Evolutionary conservation across 768 basidiomycete species (phyloP).

Genomic region (Calvatia gigantea): DNA sequence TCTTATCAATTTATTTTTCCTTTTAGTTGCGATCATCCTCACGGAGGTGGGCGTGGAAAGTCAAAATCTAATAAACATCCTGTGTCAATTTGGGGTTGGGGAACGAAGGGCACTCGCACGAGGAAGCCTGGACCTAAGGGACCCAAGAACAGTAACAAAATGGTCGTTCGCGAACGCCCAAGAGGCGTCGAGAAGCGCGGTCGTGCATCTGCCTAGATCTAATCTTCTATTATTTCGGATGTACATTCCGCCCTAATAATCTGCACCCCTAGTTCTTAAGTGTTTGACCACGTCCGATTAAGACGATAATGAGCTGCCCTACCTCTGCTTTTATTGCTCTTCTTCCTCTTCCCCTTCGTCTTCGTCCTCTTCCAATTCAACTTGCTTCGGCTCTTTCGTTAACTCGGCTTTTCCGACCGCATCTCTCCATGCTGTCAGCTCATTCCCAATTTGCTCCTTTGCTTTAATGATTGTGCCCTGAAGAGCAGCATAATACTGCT

Average conservation of each 20-base stretch:
- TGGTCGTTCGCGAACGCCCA: conserved; percentile 84
- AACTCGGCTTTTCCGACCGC: conserved; percentile 62
- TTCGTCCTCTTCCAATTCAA: conserved; percentile 43
- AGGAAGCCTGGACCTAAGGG: conserved; percentile 90
- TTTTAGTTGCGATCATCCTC: conserved; percentile 81
- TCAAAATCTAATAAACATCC: conserved; percentile 96
- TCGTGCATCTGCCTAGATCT: conserved; percentile 28
- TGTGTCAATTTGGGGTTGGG: conserved; percentile 89
- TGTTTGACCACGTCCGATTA: neutral
- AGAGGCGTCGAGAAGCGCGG: conserved; percentile 58
- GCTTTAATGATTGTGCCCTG: conserved; percentile 48
- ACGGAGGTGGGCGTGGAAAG: conserved; percentile 97
- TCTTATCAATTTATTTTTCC: neutral
- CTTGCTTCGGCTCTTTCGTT: conserved; percentile 50
- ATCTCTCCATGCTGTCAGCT: conserved; percentile 75
- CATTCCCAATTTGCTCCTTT: conserved; percentile 54
- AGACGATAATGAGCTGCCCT: neutral
- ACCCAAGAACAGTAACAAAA: conserved; percentile 85
- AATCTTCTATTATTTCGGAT: conserved; percentile 13
- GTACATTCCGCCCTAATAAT: conserved; percentile 12
- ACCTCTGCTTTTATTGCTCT: conserved; percentile 15
- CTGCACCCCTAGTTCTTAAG: neutral
- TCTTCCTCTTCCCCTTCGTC: conserved; percentile 31
- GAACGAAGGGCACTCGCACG: conserved; percentile 89
- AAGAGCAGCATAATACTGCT: conserved; percentile 49